Evolutionary conservation across 768 basidiomycete species (phyloP).

Genomic region (Rhizopogon rudus): DNA sequence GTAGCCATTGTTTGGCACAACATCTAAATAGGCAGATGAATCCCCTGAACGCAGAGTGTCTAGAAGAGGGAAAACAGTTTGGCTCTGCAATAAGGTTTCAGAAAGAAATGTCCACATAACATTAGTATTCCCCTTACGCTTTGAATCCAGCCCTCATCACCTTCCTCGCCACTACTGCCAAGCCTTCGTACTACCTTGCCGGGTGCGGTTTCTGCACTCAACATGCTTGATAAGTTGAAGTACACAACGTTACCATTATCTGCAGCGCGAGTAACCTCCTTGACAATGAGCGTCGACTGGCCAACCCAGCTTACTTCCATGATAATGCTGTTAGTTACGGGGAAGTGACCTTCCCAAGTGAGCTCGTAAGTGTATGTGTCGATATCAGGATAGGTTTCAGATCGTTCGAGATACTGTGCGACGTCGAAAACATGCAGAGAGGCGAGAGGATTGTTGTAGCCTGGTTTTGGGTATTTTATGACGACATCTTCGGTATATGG

Average conservation of each 20-base stretch:
- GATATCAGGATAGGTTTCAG: slow-evolving; percentile 22
- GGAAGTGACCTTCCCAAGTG: slow-evolving; percentile 60
- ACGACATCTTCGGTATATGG: slow-evolving; percentile 67
- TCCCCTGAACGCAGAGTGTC: slow-evolving; percentile 34
- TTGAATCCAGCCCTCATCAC: slow-evolving; percentile 94
- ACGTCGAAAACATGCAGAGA: slow-evolving; percentile 82
- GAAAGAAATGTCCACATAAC: background rate
- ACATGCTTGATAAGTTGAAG: slow-evolving; percentile 49
- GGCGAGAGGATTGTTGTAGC: slow-evolving; percentile 85
- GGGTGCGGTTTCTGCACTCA: slow-evolving; percentile 22
- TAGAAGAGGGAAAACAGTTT: slow-evolving; percentile 59
- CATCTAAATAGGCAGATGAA: slow-evolving; percentile 78
- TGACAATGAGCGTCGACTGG: slow-evolving; percentile 65
- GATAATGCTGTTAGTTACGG: slow-evolving; percentile 62
- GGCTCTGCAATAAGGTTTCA: slow-evolving; percentile 37
- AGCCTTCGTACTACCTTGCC: slow-evolving; percentile 69
- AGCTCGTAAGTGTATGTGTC: slow-evolving; percentile 49
- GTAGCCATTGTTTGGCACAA: slow-evolving; percentile 84
- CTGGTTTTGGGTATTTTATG: slow-evolving; percentile 86
- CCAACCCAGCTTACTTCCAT: slow-evolving; percentile 88
- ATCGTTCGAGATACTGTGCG: slow-evolving; percentile 39
- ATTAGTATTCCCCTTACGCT: slow-evolving; percentile 43
- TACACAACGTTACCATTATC: slow-evolving; percentile 74
- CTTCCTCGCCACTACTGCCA: slow-evolving; percentile 80
- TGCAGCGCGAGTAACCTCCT: slow-evolving; percentile 84